phyloP scores from a whole-genome alignment of 1,284 basidiomycete genomes.

The Ceratobasidium sp. region DNA sequence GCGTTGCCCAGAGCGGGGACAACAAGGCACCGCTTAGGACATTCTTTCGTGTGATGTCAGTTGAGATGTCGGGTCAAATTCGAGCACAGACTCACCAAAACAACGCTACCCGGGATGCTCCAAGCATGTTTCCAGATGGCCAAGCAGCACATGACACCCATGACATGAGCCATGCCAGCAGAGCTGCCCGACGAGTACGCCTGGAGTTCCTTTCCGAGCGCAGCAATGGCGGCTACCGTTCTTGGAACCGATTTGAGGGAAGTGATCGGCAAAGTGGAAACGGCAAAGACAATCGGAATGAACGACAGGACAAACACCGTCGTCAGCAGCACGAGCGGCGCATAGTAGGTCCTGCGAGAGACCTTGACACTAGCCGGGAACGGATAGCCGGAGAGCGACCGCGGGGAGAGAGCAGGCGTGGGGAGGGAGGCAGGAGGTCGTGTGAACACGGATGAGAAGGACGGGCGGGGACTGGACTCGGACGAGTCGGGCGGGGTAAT shows the following conservation, averaged over 20 bases:
- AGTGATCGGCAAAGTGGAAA: constrained; percentile 74
- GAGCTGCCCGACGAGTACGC: constrained; percentile 65
- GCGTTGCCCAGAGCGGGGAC: constrained; percentile 79
- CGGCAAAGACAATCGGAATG: constrained; percentile 58
- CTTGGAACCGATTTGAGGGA: constrained; percentile 70
- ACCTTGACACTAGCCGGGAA: background rate
- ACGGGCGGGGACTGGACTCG: constrained; percentile 17
- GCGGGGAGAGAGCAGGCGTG: constrained; percentile 30
- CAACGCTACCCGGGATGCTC: constrained; percentile 90
- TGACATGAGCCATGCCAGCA: constrained; percentile 72
- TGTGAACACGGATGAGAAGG: constrained; percentile 38
- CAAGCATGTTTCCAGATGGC: constrained; percentile 95
- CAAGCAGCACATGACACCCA: constrained; percentile 70
- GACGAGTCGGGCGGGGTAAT: constrained; percentile 22
- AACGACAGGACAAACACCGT: constrained; percentile 45
- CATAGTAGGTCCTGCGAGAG: constrained; percentile 32
- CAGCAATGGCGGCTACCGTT: constrained; percentile 76
- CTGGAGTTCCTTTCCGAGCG: constrained; percentile 77
- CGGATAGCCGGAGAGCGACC: constrained; percentile 14
- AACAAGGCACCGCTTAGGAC: constrained; percentile 48
- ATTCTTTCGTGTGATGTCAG: constrained; percentile 57
- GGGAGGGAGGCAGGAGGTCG: constrained; percentile 27
- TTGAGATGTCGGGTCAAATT: constrained; percentile 42
- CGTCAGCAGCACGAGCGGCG: constrained; percentile 45
- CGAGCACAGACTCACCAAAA: constrained; percentile 61